These are phyloP conservation scores for Gossypium raimondii DNA, from an alignment of 345 rosid species.

Conservation along the genomic window DNA sequence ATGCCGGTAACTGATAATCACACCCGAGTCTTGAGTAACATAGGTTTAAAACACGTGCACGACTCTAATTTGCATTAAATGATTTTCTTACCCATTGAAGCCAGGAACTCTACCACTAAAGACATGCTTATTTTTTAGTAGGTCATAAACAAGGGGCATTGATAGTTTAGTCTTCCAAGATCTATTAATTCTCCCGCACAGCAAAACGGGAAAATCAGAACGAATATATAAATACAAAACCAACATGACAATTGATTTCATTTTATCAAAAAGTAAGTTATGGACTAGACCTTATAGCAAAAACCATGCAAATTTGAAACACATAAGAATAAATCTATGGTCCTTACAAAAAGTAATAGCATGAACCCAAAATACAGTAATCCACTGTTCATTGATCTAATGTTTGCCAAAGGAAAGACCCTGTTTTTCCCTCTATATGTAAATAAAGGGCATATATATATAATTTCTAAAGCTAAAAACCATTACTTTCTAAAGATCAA, in stretches of 20 bases:
- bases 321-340: neutral
- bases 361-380: neutral
- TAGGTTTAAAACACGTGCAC: neutral
- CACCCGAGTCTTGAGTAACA: no score
- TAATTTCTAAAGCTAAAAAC: no score
- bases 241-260: neutral
- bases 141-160: neutral
- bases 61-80: neutral
- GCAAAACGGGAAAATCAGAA: neutral
- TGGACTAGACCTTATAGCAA: neutral
- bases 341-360: neutral
- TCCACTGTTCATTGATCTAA: neutral
- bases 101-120: neutral
- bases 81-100: no score
- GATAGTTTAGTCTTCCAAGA: neutral
- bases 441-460: neutral
- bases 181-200: neutral
- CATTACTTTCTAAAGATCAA: neutral
- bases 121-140: neutral
- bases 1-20: no score
- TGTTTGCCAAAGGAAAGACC: neutral
- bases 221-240: neutral
- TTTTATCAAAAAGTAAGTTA: neutral
- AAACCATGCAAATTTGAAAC: neutral
- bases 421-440: neutral